phyloP scores from a whole-genome alignment of 1,139 yeast genomes.

The Eremothecium cymbalariae region DNA sequence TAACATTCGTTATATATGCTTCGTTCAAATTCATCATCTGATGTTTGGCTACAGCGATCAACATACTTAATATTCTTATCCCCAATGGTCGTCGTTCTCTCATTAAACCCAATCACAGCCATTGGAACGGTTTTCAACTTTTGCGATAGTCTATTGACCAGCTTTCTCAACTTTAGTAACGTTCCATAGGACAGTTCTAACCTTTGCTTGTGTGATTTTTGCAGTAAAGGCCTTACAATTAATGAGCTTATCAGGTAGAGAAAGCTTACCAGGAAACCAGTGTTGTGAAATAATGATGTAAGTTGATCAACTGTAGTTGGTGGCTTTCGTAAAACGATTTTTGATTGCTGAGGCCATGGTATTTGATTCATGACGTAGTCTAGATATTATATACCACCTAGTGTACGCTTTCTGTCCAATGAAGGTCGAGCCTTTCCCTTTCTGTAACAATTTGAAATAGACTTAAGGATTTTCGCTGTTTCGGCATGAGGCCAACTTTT shows the following conservation, averaged over 20 bases:
- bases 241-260: constrained; percentile 21
- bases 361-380: constrained; percentile 3
- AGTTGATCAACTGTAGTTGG: constrained; percentile 13
- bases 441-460: too few relatives aligned
- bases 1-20: constrained; percentile 18
- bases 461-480: too few relatives aligned
- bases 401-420: too few relatives aligned
- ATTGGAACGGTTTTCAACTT: constrained; percentile 28
- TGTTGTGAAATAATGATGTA: constrained; percentile 22
- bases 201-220: constrained; percentile 29
- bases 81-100: constrained; percentile 37
- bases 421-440: too few relatives aligned
- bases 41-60: constrained; percentile 32
- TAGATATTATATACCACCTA: too few relatives aligned
- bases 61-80: constrained; percentile 16
- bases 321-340: constrained; percentile 10
- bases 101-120: constrained; percentile 36
- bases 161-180: constrained; percentile 21
- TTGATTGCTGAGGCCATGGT: constrained; percentile 20
- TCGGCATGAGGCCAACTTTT: too few relatives aligned
- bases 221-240: constrained; percentile 30
- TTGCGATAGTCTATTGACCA: constrained; percentile 18
- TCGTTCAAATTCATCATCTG: constrained; percentile 36
- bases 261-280: constrained; percentile 28
- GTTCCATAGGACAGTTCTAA: constrained; percentile 19